Base-by-base conservation (phyloP, 1,284 basidiomycete species). In the Pseudozyma flocculosa region DNA sequence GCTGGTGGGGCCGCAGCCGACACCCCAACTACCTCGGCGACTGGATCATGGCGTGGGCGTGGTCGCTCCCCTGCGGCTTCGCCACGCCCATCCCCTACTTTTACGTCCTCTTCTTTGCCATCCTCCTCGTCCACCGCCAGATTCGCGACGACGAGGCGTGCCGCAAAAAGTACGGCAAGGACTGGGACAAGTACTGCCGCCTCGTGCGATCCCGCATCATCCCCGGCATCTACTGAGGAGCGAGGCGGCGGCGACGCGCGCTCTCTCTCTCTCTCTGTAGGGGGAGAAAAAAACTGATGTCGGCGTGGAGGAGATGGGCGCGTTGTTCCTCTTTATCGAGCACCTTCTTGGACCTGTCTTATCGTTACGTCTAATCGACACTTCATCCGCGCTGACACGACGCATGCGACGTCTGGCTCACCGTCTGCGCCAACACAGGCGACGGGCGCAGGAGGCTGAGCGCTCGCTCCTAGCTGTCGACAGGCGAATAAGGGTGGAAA, bases 1-100 rank as follows among this genome's bases (percentile, higher is more conserved):
- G 95, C 11, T 98, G 94, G 95, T 99, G 95, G 95, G 94, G 93
- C 17, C 80, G 84, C 38, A 94, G 89, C 2, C 85, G 90, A 43
- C 95, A 98, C 80, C 95, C 95, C 24, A 80, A 80, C 68, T 81
- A 81, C 50, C 65, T 81, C 44, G 91, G 90, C 40, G 92, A 93
- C 75, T 81, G 89, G 57, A 80, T 93, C 62, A 94, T 94, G 92
- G 87, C 85, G n/a, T 80, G 90, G 51, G 87, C 88, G 0, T 98
- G 94, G 93, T 95, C 88, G 68, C 84, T 98, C 15, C 91, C 95
- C 0, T 94, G 91, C 1, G 92, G 90, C 9, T 92, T 96, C 80
- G 81, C 84, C 43, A 92, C 91, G 0, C 93, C 93, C 8, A 84
- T 98, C 75, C 92, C 94, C 2, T 99, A 98, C 82, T 98, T 94